phyloP scores from a whole-genome alignment of 345 rosid species.

The Corchorus capsularis region DNA sequence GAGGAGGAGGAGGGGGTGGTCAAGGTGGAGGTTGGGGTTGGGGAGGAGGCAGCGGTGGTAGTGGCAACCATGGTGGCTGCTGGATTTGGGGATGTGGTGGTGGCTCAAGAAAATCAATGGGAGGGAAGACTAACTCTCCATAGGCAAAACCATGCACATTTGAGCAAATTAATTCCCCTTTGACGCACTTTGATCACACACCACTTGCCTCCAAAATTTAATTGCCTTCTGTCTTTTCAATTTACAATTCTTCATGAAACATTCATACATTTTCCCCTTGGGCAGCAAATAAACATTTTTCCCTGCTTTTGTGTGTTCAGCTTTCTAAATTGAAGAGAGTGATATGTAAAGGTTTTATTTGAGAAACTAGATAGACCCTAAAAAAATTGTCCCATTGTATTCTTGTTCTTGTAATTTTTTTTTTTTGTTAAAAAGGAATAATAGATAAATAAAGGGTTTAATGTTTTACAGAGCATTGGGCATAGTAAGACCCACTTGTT shows the following conservation, averaged over 20 bases:
- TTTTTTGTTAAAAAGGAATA: too few relatives aligned
- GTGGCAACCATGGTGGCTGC: slow-evolving; percentile 43
- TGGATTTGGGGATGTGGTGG: slow-evolving; percentile 60
- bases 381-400: neutral
- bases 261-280: neutral
- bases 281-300: neutral
- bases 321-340: neutral
- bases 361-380: neutral
- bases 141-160: neutral
- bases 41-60: slow-evolving; percentile 38
- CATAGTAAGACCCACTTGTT: too few relatives aligned
- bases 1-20: slow-evolving; percentile 37
- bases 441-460: too few relatives aligned
- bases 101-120: slow-evolving; percentile 22
- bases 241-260: neutral
- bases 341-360: neutral
- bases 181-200: neutral
- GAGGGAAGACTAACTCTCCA: neutral
- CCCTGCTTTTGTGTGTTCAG: neutral
- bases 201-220: neutral
- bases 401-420: neutral
- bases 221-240: neutral
- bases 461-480: too few relatives aligned
- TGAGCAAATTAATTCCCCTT: neutral
- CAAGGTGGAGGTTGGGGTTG: slow-evolving; percentile 37